A percentile compares a stretch with the other conserved stretches of the same genome.
Conservation (phyloP, 192 early-diverging fungal species). For the Coemansia sp. region DNA sequence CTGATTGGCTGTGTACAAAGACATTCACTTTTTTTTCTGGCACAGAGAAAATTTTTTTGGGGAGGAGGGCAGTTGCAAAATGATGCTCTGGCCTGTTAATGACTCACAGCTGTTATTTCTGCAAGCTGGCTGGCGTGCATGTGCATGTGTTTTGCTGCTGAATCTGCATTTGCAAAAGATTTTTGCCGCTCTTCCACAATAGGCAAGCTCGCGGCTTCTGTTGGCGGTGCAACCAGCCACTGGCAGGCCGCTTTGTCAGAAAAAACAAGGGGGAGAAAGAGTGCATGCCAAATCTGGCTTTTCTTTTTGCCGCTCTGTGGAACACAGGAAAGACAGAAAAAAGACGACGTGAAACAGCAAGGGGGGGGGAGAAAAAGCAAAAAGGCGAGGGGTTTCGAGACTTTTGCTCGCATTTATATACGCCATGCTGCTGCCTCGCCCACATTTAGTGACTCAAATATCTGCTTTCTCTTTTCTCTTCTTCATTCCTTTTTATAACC, state of each 20-base stretch:
- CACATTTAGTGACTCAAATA: conserved; percentile 24
- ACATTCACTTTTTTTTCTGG: too few species aligned
- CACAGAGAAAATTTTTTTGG: conserved; percentile 4
- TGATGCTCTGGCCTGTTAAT: not conserved
- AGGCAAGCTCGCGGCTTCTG: too few species aligned
- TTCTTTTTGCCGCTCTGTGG: conserved; percentile 2
- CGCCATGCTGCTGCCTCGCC: conserved; percentile 2
- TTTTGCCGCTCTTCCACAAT: too few species aligned
- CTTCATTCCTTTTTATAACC: conserved; percentile 7
- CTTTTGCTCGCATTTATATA: conserved; percentile 9
- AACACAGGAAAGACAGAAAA: not conserved
- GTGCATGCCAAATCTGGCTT: not conserved
- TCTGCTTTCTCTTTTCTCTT: conserved; percentile 8
- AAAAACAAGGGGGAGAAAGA: not conserved
- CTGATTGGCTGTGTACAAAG: not conserved
- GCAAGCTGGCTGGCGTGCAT: too few species aligned
- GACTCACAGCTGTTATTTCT: not conserved
- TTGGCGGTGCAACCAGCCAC: not conserved
- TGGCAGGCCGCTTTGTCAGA: conserved; percentile 2
- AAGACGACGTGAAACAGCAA: conserved; percentile 9
- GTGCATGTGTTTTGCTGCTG: too few species aligned
- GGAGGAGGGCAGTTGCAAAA: not conserved
- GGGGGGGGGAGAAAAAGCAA: not conserved
- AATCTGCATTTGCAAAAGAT: too few species aligned
- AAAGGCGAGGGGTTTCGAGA: not conserved